Conservation (phyloP, 768 basidiomycete genomes). For the Collybia sp. region DNA sequence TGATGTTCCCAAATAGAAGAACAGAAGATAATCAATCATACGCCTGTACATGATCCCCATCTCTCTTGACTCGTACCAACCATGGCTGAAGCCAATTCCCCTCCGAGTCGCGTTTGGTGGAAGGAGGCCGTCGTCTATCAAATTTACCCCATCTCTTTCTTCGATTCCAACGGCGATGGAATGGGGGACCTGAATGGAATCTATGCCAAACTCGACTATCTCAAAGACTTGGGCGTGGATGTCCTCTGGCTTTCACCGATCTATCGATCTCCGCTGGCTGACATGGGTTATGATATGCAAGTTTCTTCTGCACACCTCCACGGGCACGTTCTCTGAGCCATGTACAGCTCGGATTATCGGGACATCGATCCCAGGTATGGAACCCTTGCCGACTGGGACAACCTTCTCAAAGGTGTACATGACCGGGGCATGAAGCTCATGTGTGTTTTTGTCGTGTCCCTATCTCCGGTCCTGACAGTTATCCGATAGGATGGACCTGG, state of each 20-base stretch:
- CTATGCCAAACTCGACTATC: slow-evolving; percentile 57
- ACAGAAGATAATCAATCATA: too few species aligned
- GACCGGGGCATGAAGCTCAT: slow-evolving; percentile 67
- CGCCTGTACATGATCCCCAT: too few species aligned
- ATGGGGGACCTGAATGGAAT: slow-evolving; percentile 70
- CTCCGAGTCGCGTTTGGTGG: slow-evolving; percentile 39
- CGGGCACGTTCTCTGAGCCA: not conserved
- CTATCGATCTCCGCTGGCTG: slow-evolving; percentile 60
- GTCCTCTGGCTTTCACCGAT: slow-evolving; percentile 72
- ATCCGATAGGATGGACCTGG: slow-evolving; percentile 62
- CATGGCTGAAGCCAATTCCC: not conserved
- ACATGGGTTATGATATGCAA: slow-evolving; percentile 75
- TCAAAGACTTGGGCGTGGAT: slow-evolving; percentile 63
- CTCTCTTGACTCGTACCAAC: too few species aligned
- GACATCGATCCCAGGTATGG: slow-evolving; percentile 64
- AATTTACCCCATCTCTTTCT: slow-evolving; percentile 69
- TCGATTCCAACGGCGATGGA: slow-evolving; percentile 69
- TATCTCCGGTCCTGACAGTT: too few species aligned
- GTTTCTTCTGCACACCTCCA: slow-evolving; percentile 9
- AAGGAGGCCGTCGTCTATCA: slow-evolving; percentile 58
- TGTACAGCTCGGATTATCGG: slow-evolving; percentile 52
- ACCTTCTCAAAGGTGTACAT: slow-evolving; percentile 47
- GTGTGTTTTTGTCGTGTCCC: slow-evolving; percentile 24
- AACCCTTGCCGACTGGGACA: slow-evolving; percentile 56
- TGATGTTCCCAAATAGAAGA: too few species aligned